Base-by-base conservation (phyloP, 2,329 filamentous ascomycete species). In the Colletotrichum agaves region DNA sequence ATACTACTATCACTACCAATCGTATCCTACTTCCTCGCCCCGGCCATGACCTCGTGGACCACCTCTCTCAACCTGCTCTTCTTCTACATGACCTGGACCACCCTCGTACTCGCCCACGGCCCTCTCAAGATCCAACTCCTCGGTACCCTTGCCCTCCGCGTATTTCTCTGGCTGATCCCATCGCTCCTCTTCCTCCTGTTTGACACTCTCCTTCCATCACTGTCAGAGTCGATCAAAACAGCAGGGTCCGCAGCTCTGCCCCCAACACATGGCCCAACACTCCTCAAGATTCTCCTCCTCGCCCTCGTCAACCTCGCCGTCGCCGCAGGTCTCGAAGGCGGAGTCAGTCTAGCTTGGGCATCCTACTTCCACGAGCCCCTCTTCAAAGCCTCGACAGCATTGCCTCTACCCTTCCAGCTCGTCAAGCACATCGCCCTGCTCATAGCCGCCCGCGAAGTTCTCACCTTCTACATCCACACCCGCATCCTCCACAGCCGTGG, bases 61-160 rank as follows among this genome's bases (percentile, higher is more conserved):
- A 95, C 93, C 1, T 94, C 90, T 1, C 83, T 97, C 70, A 97
- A 96, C 77, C 81, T 97, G 23, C 82, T 97, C 70, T 94, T 97
- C 82, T 96, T 97, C 79, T 95, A 94, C 78, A 87, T 97, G 81
- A 95, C 93, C 72, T 97, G 94, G 94, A 89, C 89, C 5, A 95
- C 93, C 0, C 85, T 98, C 35, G 88, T 97, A 43, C 82, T 95
- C 3, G 91, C 91, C 6, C 91, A 97, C 73, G 85, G 90, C 1
- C 89, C 92, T 0, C 82, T 96, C 15, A 87, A 88, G 66, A 88
- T 97, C 64, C 93, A 97, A 77, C 77, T 96, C 1, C 82, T 92
- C 59, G 92, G 90, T 62, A 90, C 90, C 0, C 77, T 93, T 5
- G 86, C 87, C 23, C 82, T 94, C 55, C 90, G 92, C 46, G 65